Percentiles rank a stretch among this genome's conserved stretches.
Evolutionary conservation across 2,329 filamentous ascomycete species (phyloP).

Genomic region (Diaporthe vexans): DNA sequence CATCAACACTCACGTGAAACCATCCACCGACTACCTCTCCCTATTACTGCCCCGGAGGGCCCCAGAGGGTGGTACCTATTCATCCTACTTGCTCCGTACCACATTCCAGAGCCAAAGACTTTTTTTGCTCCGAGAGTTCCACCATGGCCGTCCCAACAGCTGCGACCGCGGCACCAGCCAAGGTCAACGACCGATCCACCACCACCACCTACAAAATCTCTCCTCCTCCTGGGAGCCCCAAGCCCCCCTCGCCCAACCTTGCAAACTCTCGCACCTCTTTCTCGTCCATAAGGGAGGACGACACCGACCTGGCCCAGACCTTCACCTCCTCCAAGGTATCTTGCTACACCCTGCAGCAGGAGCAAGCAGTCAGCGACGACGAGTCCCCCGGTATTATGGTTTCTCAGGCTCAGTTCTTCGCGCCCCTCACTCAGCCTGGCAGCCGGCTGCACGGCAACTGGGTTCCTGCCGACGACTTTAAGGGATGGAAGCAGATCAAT

Average conservation of each 20-base stretch:
- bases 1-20: conserved; percentile 38
- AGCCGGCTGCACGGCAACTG: conserved; percentile 71
- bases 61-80: conserved; percentile 18
- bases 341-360: conserved; percentile 64
- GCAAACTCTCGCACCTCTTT: conserved; percentile 66
- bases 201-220: conserved; percentile 48
- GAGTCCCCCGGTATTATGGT: conserved; percentile 59
- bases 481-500: conserved; percentile 74
- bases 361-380: conserved; percentile 64
- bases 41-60: conserved; percentile 4
- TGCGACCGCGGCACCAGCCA: conserved; percentile 38
- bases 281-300: conserved; percentile 73
- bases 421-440: conserved; percentile 67
- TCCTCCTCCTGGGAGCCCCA: conserved; percentile 44
- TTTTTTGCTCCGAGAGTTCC: conserved; percentile 9
- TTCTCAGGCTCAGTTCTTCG: conserved; percentile 61
- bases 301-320: conserved; percentile 70
- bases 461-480: conserved; percentile 70
- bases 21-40: conserved; percentile 26
- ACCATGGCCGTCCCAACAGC: conserved; percentile 44
- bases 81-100: conserved; percentile 32
- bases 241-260: conserved; percentile 48
- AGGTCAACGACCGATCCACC: conserved; percentile 34
- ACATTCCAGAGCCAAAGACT: conserved; percentile 3
- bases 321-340: conserved; percentile 76